Percentiles rank a stretch among this genome's conserved stretches.
Evolutionary conservation across 805 yeast genomes (phyloP).

Genomic region (Yarrowia yakushimensis): DNA sequence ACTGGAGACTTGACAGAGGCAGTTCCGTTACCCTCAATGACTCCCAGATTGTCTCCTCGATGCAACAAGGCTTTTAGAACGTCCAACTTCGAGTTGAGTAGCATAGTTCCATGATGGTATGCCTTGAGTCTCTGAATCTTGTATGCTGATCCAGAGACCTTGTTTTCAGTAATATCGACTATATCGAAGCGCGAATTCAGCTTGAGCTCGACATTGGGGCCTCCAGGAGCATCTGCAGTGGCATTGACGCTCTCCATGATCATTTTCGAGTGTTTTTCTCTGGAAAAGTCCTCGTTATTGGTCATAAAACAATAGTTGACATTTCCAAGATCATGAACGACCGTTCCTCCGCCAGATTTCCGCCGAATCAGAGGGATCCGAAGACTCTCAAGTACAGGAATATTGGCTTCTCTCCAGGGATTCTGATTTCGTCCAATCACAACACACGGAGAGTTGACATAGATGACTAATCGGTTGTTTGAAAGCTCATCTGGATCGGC

Average conservation of each 20-base stretch:
- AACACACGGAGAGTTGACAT: constrained; percentile 78
- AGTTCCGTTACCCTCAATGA: constrained; percentile 52
- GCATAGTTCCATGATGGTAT: constrained; percentile 96
- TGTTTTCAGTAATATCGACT: constrained; percentile 41
- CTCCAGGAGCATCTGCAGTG: constrained; percentile 6
- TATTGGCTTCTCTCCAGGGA: constrained; percentile 81
- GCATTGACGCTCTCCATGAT: constrained; percentile 44
- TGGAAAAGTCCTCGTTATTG: constrained; percentile 58
- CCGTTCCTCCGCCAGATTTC: constrained; percentile 93
- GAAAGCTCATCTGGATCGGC: not conserved
- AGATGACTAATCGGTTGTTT: constrained; percentile 61
- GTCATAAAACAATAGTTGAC: constrained; percentile 81
- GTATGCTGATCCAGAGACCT: constrained; percentile 91
- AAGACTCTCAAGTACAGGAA: constrained; percentile 49
- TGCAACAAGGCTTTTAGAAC: constrained; percentile 57
- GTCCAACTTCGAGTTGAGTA: constrained; percentile 62
- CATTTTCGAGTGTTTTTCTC: constrained; percentile 49
- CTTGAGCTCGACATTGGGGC: constrained; percentile 36
- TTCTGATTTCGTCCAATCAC: constrained; percentile 95
- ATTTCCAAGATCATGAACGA: constrained; percentile 89
- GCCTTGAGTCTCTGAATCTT: constrained; percentile 77
- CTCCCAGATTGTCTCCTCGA: constrained; percentile 44
- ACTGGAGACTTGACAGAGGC: constrained; percentile 82
- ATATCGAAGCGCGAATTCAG: constrained; percentile 83
- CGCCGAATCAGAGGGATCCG: constrained; percentile 71